Conservation (phyloP, 1,284 basidiomycete species). For the Tylopilus orsonianus region DNA sequence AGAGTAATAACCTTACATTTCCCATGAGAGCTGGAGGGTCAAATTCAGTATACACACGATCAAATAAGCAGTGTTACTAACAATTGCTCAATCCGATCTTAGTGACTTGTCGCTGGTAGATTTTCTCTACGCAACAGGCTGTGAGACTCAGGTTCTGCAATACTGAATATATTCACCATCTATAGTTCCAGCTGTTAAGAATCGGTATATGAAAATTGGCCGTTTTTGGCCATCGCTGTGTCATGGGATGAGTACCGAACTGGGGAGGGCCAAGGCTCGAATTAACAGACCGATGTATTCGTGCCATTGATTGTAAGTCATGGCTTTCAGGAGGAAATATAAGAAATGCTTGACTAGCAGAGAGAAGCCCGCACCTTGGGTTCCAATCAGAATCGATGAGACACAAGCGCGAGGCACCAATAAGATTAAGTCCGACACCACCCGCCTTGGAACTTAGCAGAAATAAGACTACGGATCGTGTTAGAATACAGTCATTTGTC, state of each 20-base stretch:
- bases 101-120: constrained; percentile 92
- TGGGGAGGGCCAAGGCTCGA: not conserved
- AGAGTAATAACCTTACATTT: constrained; percentile 41
- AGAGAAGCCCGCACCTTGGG: constrained; percentile 58
- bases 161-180: constrained; percentile 49
- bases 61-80: constrained; percentile 40
- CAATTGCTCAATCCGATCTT: constrained; percentile 90
- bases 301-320: constrained; percentile 96
- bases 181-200: constrained; percentile 80
- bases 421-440: constrained; percentile 92
- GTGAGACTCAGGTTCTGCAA: not conserved
- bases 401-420: constrained; percentile 84
- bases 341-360: not conserved
- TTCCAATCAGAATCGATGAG: constrained; percentile 96
- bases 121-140: constrained; percentile 59
- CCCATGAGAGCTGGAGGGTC: constrained; percentile 59
- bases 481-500: constrained; percentile 11
- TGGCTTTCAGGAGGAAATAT: constrained; percentile 50
- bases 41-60: constrained; percentile 9
- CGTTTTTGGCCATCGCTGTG: constrained; percentile 91
- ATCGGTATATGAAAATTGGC: constrained; percentile 91
- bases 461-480: constrained; percentile 73
- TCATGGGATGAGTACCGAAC: constrained; percentile 5
- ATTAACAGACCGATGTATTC: constrained; percentile 79
- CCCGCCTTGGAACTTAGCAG: constrained; percentile 95